Evolutionary conservation across 495 filamentous ascomycete species (phyloP).

Genomic region (Aspergillus saccharolyticus): DNA sequence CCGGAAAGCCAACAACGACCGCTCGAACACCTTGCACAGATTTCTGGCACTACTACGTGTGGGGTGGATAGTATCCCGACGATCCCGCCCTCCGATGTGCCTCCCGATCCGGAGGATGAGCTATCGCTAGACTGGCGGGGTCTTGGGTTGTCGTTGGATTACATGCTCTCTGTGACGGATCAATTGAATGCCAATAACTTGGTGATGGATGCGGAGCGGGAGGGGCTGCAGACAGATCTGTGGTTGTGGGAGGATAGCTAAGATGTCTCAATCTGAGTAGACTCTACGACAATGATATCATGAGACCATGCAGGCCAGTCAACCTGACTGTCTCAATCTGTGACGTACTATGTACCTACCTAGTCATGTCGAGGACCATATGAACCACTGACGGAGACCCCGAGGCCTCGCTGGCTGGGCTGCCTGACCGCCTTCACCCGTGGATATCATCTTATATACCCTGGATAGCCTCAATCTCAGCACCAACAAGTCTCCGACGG

Average conservation of each 20-base stretch:
- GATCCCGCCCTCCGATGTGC: neutral
- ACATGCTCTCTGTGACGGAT: slow-evolving; percentile 20
- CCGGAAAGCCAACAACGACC: neutral
- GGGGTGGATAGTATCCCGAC: neutral
- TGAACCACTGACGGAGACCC: no score
- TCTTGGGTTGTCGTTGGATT: slow-evolving; percentile 18
- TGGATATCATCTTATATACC: no score
- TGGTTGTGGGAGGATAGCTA: slow-evolving; percentile 21
- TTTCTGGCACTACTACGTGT: neutral
- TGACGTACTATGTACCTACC: no score
- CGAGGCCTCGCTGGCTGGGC: no score
- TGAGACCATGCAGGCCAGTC: no score
- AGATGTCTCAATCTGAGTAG: no score
- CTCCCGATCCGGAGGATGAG: slow-evolving; percentile 10
- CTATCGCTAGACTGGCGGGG: slow-evolving; percentile 18
- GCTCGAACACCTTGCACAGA: neutral
- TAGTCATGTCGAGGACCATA: no score
- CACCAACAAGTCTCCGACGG: no score
- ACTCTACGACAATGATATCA: no score
- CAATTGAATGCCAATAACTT: slow-evolving; percentile 16
- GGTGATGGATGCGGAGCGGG: slow-evolving; percentile 14
- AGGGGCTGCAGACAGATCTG: slow-evolving; percentile 14
- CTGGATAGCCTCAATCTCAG: no score
- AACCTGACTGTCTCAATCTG: no score
- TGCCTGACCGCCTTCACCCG: no score